Percentiles rank a stretch among this genome's conserved stretches.
Evolutionary conservation across 768 basidiomycete species (phyloP).

Genomic region (Termitomyces titanicus): DNA sequence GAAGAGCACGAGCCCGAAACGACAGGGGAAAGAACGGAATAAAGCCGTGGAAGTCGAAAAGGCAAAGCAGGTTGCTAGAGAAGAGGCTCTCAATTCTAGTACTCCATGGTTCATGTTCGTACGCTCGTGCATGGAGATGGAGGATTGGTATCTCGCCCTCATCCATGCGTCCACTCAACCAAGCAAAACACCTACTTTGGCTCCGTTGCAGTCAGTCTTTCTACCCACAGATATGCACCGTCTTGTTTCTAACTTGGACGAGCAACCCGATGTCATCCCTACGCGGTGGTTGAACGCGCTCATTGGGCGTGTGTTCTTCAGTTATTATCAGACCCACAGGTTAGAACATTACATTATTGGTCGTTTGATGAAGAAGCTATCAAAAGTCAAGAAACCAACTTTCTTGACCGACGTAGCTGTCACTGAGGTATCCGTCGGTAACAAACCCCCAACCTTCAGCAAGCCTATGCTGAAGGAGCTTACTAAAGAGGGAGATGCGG

Average conservation of each 20-base stretch:
- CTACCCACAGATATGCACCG: constrained; percentile 73
- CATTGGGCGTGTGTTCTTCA: constrained; percentile 89
- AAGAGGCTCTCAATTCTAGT: constrained; percentile 46
- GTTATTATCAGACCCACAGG: constrained; percentile 78
- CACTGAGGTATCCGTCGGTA: constrained; percentile 86
- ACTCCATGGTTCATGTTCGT: constrained; percentile 95
- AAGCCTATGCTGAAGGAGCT: constrained; percentile 99
- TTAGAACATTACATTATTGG: constrained; percentile 85
- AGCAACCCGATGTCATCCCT: constrained; percentile 93
- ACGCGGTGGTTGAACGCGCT: constrained; percentile 98
- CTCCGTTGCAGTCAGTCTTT: constrained; percentile 65
- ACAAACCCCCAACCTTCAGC: constrained; percentile 79
- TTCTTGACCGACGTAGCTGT: constrained; percentile 86
- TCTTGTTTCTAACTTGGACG: constrained; percentile 82
- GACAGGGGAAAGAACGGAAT: constrained; percentile 36
- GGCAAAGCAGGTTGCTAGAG: constrained; percentile 41
- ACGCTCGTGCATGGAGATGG: constrained; percentile 86
- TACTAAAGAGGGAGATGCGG: constrained; percentile 89
- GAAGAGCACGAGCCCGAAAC: constrained; percentile 21
- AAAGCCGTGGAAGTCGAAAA: constrained; percentile 32
- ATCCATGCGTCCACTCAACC: constrained; percentile 70
- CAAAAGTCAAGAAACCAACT: constrained; percentile 84
- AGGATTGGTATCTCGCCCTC: constrained; percentile 92
- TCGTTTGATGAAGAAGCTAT: constrained; percentile 89
- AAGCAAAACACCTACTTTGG: constrained; percentile 56